phyloP scores from a whole-genome alignment of 2,329 filamentous ascomycete genomes.

The Claviceps digitariae region DNA sequence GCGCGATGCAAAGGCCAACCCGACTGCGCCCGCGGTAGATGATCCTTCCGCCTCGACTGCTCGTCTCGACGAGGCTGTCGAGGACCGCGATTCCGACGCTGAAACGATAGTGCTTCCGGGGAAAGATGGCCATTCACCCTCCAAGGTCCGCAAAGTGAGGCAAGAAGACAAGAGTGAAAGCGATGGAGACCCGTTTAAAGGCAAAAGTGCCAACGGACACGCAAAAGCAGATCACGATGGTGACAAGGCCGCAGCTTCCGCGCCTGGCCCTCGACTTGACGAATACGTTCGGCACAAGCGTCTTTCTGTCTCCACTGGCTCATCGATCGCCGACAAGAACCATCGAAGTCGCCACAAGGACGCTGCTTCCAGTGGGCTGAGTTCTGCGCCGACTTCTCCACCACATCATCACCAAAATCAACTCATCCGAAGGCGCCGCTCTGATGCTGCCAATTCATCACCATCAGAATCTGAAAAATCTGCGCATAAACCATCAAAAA shows the following conservation, averaged over 20 bases:
- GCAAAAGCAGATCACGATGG: slow-evolving; percentile 18
- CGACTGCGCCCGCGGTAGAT: background rate
- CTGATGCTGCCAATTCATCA: slow-evolving; percentile 24
- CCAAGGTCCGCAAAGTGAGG: slow-evolving; percentile 50
- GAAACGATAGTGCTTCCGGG: slow-evolving; percentile 57
- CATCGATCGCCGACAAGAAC: slow-evolving; percentile 25
- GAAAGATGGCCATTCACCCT: slow-evolving; percentile 50
- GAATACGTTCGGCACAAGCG: slow-evolving; percentile 37
- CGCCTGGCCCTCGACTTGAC: slow-evolving; percentile 20
- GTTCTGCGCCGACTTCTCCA: slow-evolving; percentile 45
- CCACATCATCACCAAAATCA: slow-evolving; percentile 20
- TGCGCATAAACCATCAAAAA: slow-evolving; percentile 28
- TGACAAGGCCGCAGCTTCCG: slow-evolving; percentile 19
- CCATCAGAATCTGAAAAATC: slow-evolving; percentile 42
- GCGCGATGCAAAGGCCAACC: slow-evolving; percentile 6
- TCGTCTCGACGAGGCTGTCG: slow-evolving; percentile 23
- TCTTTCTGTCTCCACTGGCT: slow-evolving; percentile 15
- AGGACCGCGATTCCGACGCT: slow-evolving; percentile 54
- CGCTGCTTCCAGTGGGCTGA: slow-evolving; percentile 38
- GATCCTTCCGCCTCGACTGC: slow-evolving; percentile 5
- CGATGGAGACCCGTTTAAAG: slow-evolving; percentile 28
- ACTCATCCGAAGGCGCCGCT: slow-evolving; percentile 20
- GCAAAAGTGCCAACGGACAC: slow-evolving; percentile 18
- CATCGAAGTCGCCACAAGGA: slow-evolving; percentile 32
- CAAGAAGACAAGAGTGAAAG: slow-evolving; percentile 50